Evolutionary conservation across 805 yeast genomes (phyloP), one percentile per base, ranked within the genome.

Genomic region (Kluyveromyces lactis): DNA sequence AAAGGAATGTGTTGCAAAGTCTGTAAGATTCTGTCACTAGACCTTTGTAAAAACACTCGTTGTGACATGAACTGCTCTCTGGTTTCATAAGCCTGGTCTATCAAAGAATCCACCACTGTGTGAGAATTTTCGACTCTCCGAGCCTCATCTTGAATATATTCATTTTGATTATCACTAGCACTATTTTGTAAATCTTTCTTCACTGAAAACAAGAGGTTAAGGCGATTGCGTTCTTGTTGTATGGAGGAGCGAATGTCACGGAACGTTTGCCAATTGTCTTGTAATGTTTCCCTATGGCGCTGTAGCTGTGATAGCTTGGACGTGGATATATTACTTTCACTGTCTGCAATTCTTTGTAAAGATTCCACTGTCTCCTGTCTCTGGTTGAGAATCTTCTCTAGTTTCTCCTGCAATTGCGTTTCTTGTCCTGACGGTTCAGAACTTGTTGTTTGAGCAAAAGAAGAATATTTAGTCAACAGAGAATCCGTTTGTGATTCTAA

Each of bases 31-130:
- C 76, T 71, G 41, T 73, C 69, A 46, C 81, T 84, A 4, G 92
- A 83, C 43, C 67, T 74, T 41, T 69, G 68, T 39, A 92, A 66
- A 6, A 73, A 57, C 28, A 71, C 72, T 43, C 90, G 70, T 63
- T 92, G 98, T 35, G 79, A 69, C 33, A 72, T 49, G 39, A 92
- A 72, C 53, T 85, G 94, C 44, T 89, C 97, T 42, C 97, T 69
- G 0, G 97, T 87, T 49, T 83, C 85, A 63, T 76, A 81, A 1
- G 96, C 97, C 56, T 82, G 89, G n/a, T 73, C 73, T 28, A 90
- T 70, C 42, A 92, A 67, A 32, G 81, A 65, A 56, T 92, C 97
- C 12, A 95, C 85, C 38, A 87, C 66, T 31, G 71, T 69, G 56
- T 86, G 79, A 31, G 92, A 78, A 38, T 70, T 69, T 47, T 84